Conservation (phyloP, 202 grass and related monocot species). For the Bolboschoenoplectus hybrid region DNA sequence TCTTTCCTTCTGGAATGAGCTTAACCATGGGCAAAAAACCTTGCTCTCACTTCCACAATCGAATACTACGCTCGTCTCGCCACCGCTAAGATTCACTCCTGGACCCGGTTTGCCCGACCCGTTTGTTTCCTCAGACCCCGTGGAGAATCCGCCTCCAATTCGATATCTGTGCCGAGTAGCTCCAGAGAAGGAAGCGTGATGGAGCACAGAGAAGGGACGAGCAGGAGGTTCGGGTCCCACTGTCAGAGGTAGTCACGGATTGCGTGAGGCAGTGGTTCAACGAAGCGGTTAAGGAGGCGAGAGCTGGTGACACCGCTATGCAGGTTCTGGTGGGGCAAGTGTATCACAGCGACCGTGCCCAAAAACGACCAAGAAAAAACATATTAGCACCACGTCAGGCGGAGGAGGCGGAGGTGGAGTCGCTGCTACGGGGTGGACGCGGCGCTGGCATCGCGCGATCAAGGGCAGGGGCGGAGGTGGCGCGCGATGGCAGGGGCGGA, state of each 20-base stretch:
- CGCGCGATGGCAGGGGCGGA: no score
- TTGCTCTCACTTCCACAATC: constrained; percentile 32
- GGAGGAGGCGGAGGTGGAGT: no score
- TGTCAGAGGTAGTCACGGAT: constrained; percentile 80
- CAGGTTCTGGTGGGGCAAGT: constrained; percentile 98
- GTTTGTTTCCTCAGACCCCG: constrained; percentile 1
- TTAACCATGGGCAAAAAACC: constrained; percentile 71
- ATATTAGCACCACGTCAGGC: no score
- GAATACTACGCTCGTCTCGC: constrained; percentile 38
- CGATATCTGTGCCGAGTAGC: constrained; percentile 29
- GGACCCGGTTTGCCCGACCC: constrained; percentile 18
- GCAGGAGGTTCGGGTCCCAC: constrained; percentile 55
- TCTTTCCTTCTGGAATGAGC: constrained; percentile 92
- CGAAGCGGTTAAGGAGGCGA: constrained; percentile 93
- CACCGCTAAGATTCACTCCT: constrained; percentile 30
- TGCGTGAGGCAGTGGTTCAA: constrained; percentile 92
- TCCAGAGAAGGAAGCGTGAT: constrained; percentile 19
- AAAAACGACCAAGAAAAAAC: constrained; percentile 56
- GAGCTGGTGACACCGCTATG: constrained; percentile 77
- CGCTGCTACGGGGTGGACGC: no score
- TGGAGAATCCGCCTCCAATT: not conserved
- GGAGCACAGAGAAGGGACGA: constrained; percentile 31
- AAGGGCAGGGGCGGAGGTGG: no score
- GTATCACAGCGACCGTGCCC: constrained; percentile 62
- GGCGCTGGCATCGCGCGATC: no score